phyloP scores from a whole-genome alignment of 2,329 filamentous ascomycete species.

The Pestalotiopsis sp. region DNA sequence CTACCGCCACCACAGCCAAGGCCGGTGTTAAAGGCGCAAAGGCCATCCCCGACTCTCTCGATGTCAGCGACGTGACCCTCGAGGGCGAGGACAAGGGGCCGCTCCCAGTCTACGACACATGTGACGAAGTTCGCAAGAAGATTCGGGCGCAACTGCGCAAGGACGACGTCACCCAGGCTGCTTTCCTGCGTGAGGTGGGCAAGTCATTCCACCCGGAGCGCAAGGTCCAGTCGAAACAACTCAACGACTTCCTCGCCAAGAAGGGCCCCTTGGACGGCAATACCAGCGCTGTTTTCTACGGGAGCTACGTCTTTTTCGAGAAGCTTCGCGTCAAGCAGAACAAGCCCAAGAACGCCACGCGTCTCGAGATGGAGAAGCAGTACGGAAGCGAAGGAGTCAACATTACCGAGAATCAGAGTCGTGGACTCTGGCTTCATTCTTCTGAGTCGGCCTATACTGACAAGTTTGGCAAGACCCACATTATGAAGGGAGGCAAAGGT shows the following conservation, averaged over 20 bases:
- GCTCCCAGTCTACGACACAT: conserved; percentile 58
- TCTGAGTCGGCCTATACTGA: conserved; percentile 18
- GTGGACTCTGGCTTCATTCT: conserved; percentile 9
- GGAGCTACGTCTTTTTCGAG: conserved; percentile 61
- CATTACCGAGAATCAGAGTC: conserved; percentile 13
- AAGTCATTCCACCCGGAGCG: conserved; percentile 40
- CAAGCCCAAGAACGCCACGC: conserved; percentile 54
- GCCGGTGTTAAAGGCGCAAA: conserved; percentile 2
- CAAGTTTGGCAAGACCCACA: conserved; percentile 19
- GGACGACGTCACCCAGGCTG: conserved; percentile 50
- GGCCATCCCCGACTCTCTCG: conserved; percentile 31
- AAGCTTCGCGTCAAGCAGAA: conserved; percentile 54
- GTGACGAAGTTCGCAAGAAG: conserved; percentile 60
- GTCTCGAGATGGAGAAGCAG: conserved; percentile 52
- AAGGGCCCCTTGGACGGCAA: conserved; percentile 52
- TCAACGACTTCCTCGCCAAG: conserved; percentile 53
- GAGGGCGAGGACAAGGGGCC: conserved; percentile 47
- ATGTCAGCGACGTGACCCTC: conserved; percentile 46
- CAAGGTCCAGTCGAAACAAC: conserved; percentile 44
- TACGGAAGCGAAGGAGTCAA: conserved; percentile 30
- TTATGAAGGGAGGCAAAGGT: conserved; percentile 3
- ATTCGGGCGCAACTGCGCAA: conserved; percentile 53
- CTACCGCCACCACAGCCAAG: conserved; percentile 23
- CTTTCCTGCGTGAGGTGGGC: conserved; percentile 51
- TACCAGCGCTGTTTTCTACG: conserved; percentile 53